These are phyloP conservation scores for Acrodontium crateriforme DNA, from an alignment of 2,329 filamentous ascomycete genomes.

Conservation along the genomic window DNA sequence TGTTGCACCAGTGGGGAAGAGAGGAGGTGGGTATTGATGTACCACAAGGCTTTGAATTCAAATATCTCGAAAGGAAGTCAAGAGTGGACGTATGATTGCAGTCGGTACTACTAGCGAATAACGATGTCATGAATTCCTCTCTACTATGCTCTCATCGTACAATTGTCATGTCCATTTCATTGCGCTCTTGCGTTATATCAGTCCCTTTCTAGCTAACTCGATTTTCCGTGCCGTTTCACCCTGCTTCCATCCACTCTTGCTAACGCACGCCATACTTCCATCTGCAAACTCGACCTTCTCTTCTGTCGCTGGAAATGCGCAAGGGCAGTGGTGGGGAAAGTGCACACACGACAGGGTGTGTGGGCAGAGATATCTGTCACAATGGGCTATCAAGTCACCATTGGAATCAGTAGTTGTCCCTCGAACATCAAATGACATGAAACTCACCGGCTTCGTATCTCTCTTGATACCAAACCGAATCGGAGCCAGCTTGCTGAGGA, in stretches of 20 bases:
- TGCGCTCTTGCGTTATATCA: slow-evolving; percentile 38
- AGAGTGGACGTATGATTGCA: too few species aligned
- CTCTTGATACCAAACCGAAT: slow-evolving; percentile 64
- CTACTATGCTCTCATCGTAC: too few species aligned
- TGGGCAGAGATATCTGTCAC: slow-evolving; percentile 87
- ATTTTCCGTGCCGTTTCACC: slow-evolving; percentile 63
- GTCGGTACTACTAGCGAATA: too few species aligned
- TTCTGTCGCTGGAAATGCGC: slow-evolving; percentile 56
- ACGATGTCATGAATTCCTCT: too few species aligned
- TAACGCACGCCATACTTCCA: slow-evolving; percentile 59
- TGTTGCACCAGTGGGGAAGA: slow-evolving; percentile 75
- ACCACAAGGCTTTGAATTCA: slow-evolving; percentile 23
- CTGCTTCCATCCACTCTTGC: slow-evolving; percentile 58
- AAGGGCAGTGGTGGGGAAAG: slow-evolving; percentile 94
- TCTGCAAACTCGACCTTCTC: slow-evolving; percentile 58
- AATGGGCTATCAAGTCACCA: slow-evolving; percentile 46
- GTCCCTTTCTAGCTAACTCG: slow-evolving; percentile 64
- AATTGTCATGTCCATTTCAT: background rate
- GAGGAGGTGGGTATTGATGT: slow-evolving; percentile 21
- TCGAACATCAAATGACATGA: background rate
- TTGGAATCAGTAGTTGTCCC: background rate
- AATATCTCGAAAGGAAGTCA: slow-evolving; percentile 8
- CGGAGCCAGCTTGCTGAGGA: slow-evolving; percentile 69
- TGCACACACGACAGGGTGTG: slow-evolving; percentile 90
- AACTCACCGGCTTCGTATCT: slow-evolving; percentile 51